phyloP scores from a whole-genome alignment of 495 filamentous ascomycete species.

The Physcia stellaris region DNA sequence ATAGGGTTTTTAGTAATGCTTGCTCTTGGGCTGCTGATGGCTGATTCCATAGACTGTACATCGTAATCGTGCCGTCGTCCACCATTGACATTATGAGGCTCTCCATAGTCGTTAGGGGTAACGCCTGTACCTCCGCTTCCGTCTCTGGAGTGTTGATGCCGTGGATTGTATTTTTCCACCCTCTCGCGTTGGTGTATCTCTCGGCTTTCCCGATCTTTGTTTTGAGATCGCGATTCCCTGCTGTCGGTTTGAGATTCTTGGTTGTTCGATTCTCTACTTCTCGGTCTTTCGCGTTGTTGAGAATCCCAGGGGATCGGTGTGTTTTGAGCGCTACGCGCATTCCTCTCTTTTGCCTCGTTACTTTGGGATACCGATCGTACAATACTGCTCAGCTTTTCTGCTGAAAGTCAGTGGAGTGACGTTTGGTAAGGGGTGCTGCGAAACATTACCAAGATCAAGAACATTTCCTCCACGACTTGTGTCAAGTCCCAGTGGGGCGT shows the following conservation, averaged over 20 bases:
- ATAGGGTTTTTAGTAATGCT: slow-evolving; percentile 75
- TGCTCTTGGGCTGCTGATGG: slow-evolving; percentile 56
- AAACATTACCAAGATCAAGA: slow-evolving; percentile 70
- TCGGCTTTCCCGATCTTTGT: slow-evolving; percentile 41
- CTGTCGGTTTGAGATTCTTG: slow-evolving; percentile 24
- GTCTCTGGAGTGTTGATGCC: slow-evolving; percentile 50
- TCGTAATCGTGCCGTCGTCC: slow-evolving; percentile 83
- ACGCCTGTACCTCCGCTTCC: slow-evolving; percentile 62
- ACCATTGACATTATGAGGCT: slow-evolving; percentile 34
- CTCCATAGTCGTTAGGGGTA: slow-evolving; percentile 64
- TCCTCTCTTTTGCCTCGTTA: slow-evolving; percentile 12
- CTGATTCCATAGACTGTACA: slow-evolving; percentile 89
- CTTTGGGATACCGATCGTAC: slow-evolving; percentile 68
- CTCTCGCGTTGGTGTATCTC: slow-evolving; percentile 42
- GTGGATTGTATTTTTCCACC: slow-evolving; percentile 45
- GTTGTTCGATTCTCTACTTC: slow-evolving; percentile 33
- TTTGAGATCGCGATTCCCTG: slow-evolving; percentile 27
- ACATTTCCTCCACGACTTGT: slow-evolving; percentile 93
- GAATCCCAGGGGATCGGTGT: slow-evolving; percentile 48
- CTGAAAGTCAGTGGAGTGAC: slow-evolving; percentile 6
- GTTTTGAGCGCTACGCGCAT: slow-evolving; percentile 29
- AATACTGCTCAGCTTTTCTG: slow-evolving; percentile 92
- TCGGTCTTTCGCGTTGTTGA: slow-evolving; percentile 32
- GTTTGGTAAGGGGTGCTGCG: not conserved
- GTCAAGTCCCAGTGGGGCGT: slow-evolving; percentile 84